Evolutionary conservation across 1,139 yeast genomes (phyloP).

Genomic region (Nakaseomyces kungkrabaensis): DNA sequence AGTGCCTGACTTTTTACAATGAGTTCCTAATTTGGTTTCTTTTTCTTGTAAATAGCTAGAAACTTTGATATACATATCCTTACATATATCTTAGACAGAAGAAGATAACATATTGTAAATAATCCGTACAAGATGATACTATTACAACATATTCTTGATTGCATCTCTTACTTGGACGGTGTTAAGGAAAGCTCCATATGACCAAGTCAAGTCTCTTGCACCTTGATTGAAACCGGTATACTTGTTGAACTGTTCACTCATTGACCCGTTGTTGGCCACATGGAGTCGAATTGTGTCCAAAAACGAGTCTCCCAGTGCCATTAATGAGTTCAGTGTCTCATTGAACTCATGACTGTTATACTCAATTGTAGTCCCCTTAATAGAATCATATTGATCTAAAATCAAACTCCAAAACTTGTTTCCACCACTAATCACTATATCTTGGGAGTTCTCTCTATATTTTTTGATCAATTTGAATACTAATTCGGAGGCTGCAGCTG

Average conservation of each 20-base stretch:
- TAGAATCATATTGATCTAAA: slow-evolving; percentile 9
- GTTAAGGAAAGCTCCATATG: slow-evolving; percentile 71
- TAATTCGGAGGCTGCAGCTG: slow-evolving; percentile 58
- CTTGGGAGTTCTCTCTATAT: slow-evolving; percentile 29
- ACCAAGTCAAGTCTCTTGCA: slow-evolving; percentile 83
- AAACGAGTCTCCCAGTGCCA: slow-evolving; percentile 65
- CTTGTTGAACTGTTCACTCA: slow-evolving; percentile 84
- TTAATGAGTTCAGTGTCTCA: slow-evolving; percentile 38
- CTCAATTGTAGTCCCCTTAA: not conserved
- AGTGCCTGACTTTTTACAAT: slow-evolving; percentile 33
- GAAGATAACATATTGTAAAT: no score
- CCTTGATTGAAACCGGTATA: slow-evolving; percentile 82
- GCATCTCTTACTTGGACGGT: slow-evolving; percentile 54
- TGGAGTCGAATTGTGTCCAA: slow-evolving; percentile 63
- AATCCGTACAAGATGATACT: no score
- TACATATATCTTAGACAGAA: no score
- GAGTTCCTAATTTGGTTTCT: not conserved
- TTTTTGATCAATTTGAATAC: slow-evolving; percentile 33
- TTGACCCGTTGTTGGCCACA: slow-evolving; percentile 59
- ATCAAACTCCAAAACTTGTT: slow-evolving; percentile 23
- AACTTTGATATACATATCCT: no score
- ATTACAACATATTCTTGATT: slow-evolving; percentile 18
- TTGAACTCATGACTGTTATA: slow-evolving; percentile 41
- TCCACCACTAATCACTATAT: slow-evolving; percentile 25
- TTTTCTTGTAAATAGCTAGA: not conserved